Conservation (phyloP, 2,329 filamentous ascomycete species). For the Zymoseptoria brevis region DNA sequence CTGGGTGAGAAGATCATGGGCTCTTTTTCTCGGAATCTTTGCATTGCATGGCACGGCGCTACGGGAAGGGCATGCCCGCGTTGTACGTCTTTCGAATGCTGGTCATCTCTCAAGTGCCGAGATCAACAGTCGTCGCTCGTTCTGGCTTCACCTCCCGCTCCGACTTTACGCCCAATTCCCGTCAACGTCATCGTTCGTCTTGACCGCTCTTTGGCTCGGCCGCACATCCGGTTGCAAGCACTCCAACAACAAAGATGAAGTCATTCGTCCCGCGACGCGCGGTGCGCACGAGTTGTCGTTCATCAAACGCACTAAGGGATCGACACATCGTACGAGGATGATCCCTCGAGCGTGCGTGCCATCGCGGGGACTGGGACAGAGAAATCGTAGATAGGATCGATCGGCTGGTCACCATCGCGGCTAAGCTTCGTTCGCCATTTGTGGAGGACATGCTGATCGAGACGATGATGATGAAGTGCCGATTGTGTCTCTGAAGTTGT, state of each 20-base stretch:
- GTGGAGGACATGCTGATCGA: not conserved
- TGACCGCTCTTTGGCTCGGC: not conserved
- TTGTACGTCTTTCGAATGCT: not conserved
- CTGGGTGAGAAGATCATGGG: not conserved
- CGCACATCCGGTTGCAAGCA: not conserved
- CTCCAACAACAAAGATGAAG: not conserved
- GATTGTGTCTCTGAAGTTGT: not conserved
- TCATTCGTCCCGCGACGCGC: not conserved
- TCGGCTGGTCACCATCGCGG: not conserved
- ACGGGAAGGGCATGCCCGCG: not conserved
- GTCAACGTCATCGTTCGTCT: not conserved
- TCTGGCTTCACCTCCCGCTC: not conserved
- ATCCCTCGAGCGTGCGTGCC: not conserved
- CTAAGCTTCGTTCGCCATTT: not conserved
- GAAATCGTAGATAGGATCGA: not conserved
- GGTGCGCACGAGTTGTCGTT: not conserved
- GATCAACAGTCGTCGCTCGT: not conserved
- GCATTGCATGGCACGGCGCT: not conserved
- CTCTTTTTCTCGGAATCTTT: not conserved
- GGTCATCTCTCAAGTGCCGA: not conserved
- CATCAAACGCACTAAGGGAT: not conserved
- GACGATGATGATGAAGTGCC: not conserved
- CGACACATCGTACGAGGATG: not conserved
- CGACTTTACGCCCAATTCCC: not conserved
- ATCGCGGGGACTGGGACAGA: not conserved